Conservation (phyloP, 2,329 filamentous ascomycete genomes). For the Ophiostoma novo-ulmi region DNA sequence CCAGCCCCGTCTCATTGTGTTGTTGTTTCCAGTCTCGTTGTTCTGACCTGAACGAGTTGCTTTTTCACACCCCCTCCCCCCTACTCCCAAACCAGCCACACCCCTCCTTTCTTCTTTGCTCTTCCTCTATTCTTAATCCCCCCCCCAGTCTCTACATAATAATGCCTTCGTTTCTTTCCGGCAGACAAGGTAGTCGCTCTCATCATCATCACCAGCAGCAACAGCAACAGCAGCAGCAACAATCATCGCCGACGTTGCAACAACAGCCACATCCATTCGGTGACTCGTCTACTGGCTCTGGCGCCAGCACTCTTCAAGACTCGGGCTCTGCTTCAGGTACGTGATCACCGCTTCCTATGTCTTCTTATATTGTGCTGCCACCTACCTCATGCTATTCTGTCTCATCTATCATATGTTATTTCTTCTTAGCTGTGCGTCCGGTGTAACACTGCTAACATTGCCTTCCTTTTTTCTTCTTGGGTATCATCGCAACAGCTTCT, state of each 20-base stretch:
- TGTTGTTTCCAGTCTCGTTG: conserved; percentile 19
- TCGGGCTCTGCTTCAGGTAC: conserved; percentile 22
- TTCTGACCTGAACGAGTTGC: conserved; percentile 14
- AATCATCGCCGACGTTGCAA: conserved; percentile 29
- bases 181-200: conserved; percentile 53
- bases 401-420: not conserved
- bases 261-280: conserved; percentile 41
- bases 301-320: conserved; percentile 25
- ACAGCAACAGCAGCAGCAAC: conserved; percentile 32
- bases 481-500: conserved; percentile 15
- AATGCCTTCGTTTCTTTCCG: conserved; percentile 53
- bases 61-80: conserved; percentile 22
- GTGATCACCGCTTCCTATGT: not conserved
- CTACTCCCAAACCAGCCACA: conserved; percentile 19
- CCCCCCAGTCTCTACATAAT: conserved; percentile 25
- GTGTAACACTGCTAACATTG: conserved; percentile 17
- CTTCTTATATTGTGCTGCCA: not conserved
- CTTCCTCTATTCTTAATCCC: conserved; percentile 15
- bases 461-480: not conserved
- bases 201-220: conserved; percentile 37
- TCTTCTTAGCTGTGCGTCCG: conserved; percentile 4
- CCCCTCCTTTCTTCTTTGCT: conserved; percentile 16
- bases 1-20: conserved; percentile 16
- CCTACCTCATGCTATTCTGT: not conserved
- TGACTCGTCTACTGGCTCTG: conserved; percentile 37